phyloP scores from a whole-genome alignment of 106 monocot species.

The Gastrodia elata region DNA sequence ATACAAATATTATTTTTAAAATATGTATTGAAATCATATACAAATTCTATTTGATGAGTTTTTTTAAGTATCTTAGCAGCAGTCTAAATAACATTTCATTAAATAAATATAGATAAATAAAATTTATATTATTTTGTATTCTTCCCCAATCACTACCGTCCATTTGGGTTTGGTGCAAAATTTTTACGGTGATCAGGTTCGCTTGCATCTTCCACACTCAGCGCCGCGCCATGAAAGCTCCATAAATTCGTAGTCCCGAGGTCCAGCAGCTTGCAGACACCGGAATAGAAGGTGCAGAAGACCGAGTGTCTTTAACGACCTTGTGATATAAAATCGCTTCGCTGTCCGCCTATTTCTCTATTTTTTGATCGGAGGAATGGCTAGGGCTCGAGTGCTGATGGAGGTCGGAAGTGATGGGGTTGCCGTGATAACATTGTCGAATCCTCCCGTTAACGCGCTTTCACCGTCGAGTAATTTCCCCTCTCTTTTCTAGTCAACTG shows the following conservation, averaged over 20 bases:
- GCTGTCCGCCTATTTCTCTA: background rate
- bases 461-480: background rate
- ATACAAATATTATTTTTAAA: too few species aligned
- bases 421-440: constrained; percentile 8
- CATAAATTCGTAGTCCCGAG: background rate
- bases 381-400: constrained; percentile 3
- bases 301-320: background rate
- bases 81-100: too few species aligned
- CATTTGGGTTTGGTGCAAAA: background rate
- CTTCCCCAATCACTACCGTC: background rate
- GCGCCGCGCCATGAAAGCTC: background rate
- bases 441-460: constrained; percentile 12
- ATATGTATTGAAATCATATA: too few species aligned
- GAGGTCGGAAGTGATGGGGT: constrained; percentile 13
- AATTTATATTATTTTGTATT: too few species aligned
- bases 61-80: too few species aligned
- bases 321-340: background rate
- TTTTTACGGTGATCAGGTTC: background rate
- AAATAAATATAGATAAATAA: too few species aligned
- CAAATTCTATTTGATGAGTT: too few species aligned
- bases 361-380: background rate
- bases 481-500: background rate
- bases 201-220: background rate
- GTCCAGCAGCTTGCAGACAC: too few species aligned
- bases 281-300: background rate